Evolutionary conservation across 1,284 basidiomycete species (phyloP), one percentile per base, ranked within the genome.

Genomic region (Singerocomus rubriflavus): DNA sequence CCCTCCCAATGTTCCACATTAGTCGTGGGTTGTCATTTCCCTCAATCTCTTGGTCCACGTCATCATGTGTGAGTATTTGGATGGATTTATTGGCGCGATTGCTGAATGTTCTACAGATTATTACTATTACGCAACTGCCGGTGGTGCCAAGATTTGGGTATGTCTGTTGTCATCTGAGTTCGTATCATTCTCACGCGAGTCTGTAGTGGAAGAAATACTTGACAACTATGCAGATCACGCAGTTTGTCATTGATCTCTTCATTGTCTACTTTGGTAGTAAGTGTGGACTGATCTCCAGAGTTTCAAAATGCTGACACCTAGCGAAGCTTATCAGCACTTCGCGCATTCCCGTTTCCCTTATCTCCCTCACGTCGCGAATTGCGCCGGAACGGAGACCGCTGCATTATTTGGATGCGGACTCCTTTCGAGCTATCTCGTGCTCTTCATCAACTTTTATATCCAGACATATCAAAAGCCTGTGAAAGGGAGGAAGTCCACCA

Each of bases 1-100:
- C 44, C 46, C 33, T 60, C 51, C 46, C 36, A 40, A 42, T 26
- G 13, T 36, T 37, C 48, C n/a, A 43, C 43, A 33, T 33, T 58
- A 93, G 91, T 97, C 96, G 57, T 99, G 97, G 97, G 84, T 95
- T 57, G 91, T 94, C 57, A 99, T 99, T 70, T 73, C 78, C 50
- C 82, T 98, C 62, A 99, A 99, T 77, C 78, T 99, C 53, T 74
- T 81, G 51, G 97, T 99, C 44, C 97, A 99, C 74, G 94, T 99
- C 65, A 75, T 98, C 63, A 99, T 99, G 97, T 99, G 90, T 93
- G 71, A 68, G 91, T 78, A 25, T 11, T 14, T 44, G 25, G 44
- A 27, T 46, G 29, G 17, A 41, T 32, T 27, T 21, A 12, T 17
- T 5, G 16, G 45, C 34, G 32, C 45, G 9, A 38, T 37, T 50